Evolutionary conservation across 805 yeast species (phyloP).

Genomic region (Wickerhamiella siamensis): DNA sequence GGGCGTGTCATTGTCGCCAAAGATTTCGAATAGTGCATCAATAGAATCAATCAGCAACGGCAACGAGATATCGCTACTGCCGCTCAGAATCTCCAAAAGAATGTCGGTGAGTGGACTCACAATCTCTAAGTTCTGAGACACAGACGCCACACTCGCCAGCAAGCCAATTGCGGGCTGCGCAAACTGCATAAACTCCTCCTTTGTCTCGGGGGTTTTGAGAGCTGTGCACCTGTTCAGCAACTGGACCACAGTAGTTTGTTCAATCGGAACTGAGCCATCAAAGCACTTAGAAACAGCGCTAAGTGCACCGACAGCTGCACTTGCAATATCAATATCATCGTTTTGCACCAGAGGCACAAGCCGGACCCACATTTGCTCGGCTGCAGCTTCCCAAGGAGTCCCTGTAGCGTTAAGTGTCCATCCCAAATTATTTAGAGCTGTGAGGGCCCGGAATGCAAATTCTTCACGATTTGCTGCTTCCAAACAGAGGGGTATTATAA

Average conservation of each 20-base stretch:
- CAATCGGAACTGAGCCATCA: constrained; percentile 12
- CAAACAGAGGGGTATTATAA: constrained; percentile 21
- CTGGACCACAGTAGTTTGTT: not conserved
- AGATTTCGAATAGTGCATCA: constrained; percentile 60
- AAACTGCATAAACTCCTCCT: not conserved
- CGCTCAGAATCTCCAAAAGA: constrained; percentile 9
- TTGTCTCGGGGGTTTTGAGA: not conserved
- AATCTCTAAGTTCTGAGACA: not conserved
- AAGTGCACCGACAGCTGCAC: constrained; percentile 15
- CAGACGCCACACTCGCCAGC: not conserved
- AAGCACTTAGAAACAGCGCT: constrained; percentile 17
- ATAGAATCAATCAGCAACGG: constrained; percentile 43
- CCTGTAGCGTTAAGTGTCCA: constrained; percentile 14
- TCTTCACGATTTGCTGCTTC: constrained; percentile 25
- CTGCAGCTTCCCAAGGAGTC: constrained; percentile 27
- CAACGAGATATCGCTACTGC: constrained; percentile 20
- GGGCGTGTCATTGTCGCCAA: constrained; percentile 52
- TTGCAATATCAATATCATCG: constrained; percentile 20
- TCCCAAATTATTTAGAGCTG: constrained; percentile 49
- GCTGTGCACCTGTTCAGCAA: not conserved
- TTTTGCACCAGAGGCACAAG: constrained; percentile 14
- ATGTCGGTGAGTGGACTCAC: constrained; percentile 5
- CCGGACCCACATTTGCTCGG: constrained; percentile 20
- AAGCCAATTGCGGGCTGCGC: not conserved
- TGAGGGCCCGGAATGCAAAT: constrained; percentile 41